Conservation (phyloP, 179 eudicot genomes). For the Silene coronaria region DNA sequence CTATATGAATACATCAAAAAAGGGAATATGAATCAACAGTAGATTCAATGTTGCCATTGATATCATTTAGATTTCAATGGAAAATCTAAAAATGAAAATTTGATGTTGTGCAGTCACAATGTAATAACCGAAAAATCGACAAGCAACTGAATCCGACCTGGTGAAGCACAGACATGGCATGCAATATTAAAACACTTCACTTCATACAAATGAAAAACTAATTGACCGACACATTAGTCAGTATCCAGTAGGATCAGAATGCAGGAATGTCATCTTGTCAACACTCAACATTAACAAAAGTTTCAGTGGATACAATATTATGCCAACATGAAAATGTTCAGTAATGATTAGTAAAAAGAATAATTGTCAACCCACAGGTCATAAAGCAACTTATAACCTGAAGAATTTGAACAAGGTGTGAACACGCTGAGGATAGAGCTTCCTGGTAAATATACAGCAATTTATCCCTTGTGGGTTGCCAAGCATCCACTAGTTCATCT, state of each 20-base stretch:
- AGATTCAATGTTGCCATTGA: not conserved
- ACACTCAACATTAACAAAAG: not conserved
- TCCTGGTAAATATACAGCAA: constrained; percentile 60
- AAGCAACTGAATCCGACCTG: not conserved
- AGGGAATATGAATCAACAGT: not conserved
- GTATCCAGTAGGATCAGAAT: constrained; percentile 14
- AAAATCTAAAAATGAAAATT: not conserved
- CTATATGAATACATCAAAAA: not conserved
- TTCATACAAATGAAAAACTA: not conserved
- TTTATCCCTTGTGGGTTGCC: constrained; percentile 50
- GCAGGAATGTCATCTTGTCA: not conserved
- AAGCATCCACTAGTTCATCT: constrained; percentile 48
- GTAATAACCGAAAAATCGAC: not conserved
- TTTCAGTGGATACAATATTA: constrained; percentile 3
- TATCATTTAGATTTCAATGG: not conserved
- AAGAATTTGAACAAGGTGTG: constrained; percentile 61
- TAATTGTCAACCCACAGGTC: not conserved
- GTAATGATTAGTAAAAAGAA: constrained; percentile 10
- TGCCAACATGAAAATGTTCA: constrained; percentile 2
- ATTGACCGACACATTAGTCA: constrained; percentile 6
- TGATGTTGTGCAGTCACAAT: not conserved
- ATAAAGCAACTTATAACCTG: constrained; percentile 51
- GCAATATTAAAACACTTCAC: not conserved
- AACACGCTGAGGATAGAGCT: constrained; percentile 71
- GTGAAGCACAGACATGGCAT: not conserved